Percentiles rank a stretch among this genome's conserved stretches.
These are phyloP conservation scores for Elongisporangium senticosum DNA, from an alignment of 352 stramenopile species.

Conservation along the genomic window DNA sequence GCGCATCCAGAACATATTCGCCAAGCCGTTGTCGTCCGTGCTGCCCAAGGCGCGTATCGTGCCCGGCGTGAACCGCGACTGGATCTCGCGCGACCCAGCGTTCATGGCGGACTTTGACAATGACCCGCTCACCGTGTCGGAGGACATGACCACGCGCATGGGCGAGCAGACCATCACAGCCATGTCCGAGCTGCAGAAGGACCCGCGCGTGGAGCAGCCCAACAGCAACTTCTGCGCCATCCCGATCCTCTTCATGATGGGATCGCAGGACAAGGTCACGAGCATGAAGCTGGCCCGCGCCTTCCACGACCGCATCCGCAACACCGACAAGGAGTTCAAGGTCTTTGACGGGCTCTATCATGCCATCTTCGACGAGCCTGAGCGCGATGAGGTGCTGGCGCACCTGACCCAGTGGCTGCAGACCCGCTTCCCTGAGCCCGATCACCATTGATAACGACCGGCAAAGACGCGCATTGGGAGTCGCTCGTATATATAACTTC, in stretches of 20 bases:
- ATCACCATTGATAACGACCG: neutral
- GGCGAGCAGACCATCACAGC: conserved; percentile 26
- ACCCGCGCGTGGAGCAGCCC: conserved; percentile 22
- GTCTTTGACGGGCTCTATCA: conserved; percentile 50
- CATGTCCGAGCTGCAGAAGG: conserved; percentile 27
- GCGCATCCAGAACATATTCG: conserved; percentile 13
- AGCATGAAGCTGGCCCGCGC: conserved; percentile 32
- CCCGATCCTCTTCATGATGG: conserved; percentile 29
- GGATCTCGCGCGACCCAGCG: conserved; percentile 16
- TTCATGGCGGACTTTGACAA: conserved; percentile 23
- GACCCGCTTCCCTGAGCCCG: conserved; percentile 19
- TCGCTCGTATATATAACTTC: neutral
- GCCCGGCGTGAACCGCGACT: conserved; percentile 19
- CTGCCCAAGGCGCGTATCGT: conserved; percentile 21
- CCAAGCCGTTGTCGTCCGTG: conserved; percentile 13
- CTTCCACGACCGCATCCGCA: conserved; percentile 37
- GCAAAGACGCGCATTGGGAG: neutral
- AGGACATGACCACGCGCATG: conserved; percentile 39
- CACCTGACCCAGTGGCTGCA: conserved; percentile 42
- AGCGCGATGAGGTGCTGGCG: conserved; percentile 43
- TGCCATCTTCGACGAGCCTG: conserved; percentile 53
- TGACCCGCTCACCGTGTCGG: conserved; percentile 25
- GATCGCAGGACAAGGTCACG: conserved; percentile 43
- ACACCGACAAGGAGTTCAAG: conserved; percentile 53
- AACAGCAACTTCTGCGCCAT: conserved; percentile 20